phyloP scores from a whole-genome alignment of 257 asterid genomes.

The Plectranthus barbatus region DNA sequence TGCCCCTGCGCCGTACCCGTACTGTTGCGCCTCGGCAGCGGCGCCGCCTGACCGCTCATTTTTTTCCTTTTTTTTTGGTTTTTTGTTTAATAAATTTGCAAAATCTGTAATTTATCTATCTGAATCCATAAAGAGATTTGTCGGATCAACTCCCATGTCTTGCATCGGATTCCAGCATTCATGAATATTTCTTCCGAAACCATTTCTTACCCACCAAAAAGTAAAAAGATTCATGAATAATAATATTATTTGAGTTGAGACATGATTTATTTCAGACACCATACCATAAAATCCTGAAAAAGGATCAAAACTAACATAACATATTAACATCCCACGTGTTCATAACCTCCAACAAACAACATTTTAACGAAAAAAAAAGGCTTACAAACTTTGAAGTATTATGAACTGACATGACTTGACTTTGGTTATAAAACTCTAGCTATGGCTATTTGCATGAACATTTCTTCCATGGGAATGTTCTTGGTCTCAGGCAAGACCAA shows the following conservation, averaged over 20 bases:
- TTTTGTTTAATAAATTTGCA: background rate
- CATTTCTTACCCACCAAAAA: background rate
- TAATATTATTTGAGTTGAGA: background rate
- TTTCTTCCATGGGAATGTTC: conserved; percentile 51
- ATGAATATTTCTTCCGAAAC: background rate
- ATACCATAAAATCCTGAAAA: background rate
- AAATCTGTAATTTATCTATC: background rate
- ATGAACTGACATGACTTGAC: too few relatives aligned
- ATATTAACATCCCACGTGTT: too few relatives aligned
- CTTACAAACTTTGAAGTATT: too few relatives aligned
- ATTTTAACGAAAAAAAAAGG: too few relatives aligned
- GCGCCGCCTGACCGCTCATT: conserved; percentile 40
- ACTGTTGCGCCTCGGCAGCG: conserved; percentile 48
- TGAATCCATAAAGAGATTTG: background rate
- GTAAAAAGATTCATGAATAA: background rate
- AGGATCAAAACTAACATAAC: too few relatives aligned
- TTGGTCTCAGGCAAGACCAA: conserved; percentile 55
- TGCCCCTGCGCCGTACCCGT: background rate
- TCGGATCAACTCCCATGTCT: background rate
- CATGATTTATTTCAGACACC: background rate
- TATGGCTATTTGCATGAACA: conserved; percentile 17
- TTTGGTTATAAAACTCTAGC: background rate
- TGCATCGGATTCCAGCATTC: background rate
- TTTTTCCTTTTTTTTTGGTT: background rate
- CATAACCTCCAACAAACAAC: too few relatives aligned